phyloP scores from a whole-genome alignment of 2,329 filamentous ascomycete genomes.

The Talaromyces sp. region DNA sequence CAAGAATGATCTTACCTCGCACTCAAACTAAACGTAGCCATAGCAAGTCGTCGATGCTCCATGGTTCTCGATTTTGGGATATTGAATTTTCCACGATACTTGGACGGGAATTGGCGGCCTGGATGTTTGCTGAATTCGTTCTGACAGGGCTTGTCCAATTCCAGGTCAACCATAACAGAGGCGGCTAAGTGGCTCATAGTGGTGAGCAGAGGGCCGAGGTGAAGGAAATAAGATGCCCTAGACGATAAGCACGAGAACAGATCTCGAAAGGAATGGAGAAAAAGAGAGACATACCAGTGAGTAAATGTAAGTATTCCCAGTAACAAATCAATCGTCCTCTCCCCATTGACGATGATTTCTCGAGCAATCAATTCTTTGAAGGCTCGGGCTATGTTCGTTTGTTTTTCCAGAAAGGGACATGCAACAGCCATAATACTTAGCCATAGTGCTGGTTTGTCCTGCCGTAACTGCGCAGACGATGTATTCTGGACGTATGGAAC shows the following conservation, averaged over 20 bases:
- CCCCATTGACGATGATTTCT: conserved; percentile 46
- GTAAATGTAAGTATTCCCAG: conserved; percentile 46
- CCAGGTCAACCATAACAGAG: conserved; percentile 16
- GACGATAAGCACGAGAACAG: not conserved
- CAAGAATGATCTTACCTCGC: conserved; percentile 28
- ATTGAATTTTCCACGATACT: not conserved
- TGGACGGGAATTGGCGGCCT: not conserved
- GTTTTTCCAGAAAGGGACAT: conserved; percentile 39
- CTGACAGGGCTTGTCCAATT: conserved; percentile 17
- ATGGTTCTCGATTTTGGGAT: conserved; percentile 29
- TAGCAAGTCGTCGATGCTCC: conserved; percentile 48
- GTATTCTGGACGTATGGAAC: conserved; percentile 36
- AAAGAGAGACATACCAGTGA: conserved; percentile 39
- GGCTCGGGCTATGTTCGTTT: conserved; percentile 37
- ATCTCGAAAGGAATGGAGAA: not conserved
- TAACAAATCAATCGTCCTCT: conserved; percentile 50
- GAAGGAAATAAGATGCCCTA: conserved; percentile 11
- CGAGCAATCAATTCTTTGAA: conserved; percentile 44
- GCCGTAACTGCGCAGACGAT: conserved; percentile 34
- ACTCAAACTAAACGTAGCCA: conserved; percentile 46
- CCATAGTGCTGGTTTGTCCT: conserved; percentile 48
- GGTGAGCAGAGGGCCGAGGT: conserved; percentile 17
- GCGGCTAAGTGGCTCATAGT: conserved; percentile 18
- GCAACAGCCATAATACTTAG: conserved; percentile 47
- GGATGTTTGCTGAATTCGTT: conserved; percentile 7